Percentiles rank a stretch among this genome's conserved stretches.
phyloP scores from a whole-genome alignment of 345 rosid genomes.

The Murraya paniculata region DNA sequence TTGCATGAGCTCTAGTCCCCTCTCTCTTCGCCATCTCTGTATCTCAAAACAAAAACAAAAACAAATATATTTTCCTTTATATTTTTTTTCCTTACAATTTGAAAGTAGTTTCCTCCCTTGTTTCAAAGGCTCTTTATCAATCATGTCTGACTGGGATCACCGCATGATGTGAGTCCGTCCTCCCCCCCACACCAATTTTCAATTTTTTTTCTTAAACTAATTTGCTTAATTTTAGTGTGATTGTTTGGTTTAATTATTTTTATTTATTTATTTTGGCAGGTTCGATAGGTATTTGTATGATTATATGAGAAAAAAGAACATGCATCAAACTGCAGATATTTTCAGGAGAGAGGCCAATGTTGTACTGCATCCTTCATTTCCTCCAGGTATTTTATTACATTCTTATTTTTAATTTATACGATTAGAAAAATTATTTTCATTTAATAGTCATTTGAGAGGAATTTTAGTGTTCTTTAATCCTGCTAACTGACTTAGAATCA shows the following conservation, averaged over 20 bases:
- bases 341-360: conserved; percentile 5
- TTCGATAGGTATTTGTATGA: conserved; percentile 11
- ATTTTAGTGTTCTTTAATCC: neutral
- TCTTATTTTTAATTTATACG: neutral
- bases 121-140: neutral
- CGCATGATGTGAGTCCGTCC: conserved; percentile 7
- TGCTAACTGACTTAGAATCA: neutral
- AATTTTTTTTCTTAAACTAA: neutral
- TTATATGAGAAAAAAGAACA: conserved; percentile 12
- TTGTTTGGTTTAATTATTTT: neutral
- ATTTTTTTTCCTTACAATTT: neutral
- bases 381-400: neutral
- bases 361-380: neutral
- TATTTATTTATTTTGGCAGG: neutral
- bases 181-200: no score
- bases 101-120: neutral
- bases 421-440: no score
- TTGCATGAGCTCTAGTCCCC: neutral
- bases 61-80: neutral
- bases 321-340: conserved; percentile 13
- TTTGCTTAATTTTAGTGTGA: neutral
- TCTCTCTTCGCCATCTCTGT: neutral
- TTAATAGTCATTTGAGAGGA: neutral
- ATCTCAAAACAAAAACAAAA: neutral
- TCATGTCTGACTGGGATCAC: conserved; percentile 1